Base-by-base conservation (phyloP, 1,139 yeast species). In the Magnusiomyces suaveolens region DNA sequence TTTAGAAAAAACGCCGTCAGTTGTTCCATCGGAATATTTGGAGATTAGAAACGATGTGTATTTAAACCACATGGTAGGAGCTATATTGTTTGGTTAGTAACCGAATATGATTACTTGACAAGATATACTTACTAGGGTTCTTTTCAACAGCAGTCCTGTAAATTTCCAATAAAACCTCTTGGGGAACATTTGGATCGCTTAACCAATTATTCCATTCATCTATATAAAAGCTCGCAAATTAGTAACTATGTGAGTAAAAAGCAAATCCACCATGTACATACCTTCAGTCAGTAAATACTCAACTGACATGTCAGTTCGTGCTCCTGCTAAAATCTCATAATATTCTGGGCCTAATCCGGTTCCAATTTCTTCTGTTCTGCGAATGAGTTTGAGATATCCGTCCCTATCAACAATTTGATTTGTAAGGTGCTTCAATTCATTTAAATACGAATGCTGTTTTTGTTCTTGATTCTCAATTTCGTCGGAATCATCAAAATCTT, bases 171-270 rank as follows among this genome's bases (percentile, higher is more conserved):
- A 52, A 47, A 2, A 48, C 51, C 16, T 50, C 53, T 18, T 38
- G 51, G 38, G 50, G 49, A 44, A 44, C 32, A 39, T 47, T 47
- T 2, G 56, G 49, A 43, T 53, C 47, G 16, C 46, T 51, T 14
- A 66, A 50, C 69, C 69, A 66, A 2, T 59, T 57, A 14, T 57
- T 44, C 67, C 68, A 67, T 50, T 63, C 63, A 3, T 56, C 54
- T 36, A 52, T 54, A 23, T 58, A 59, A n/a, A 39, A 18, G 8
- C 43, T 18, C 6, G 3, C 14, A 20, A 41, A 41, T 41, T 18
- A 3, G 12, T 2, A 20, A 41, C n/a, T 18, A 3, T 14, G n/a
- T 41, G 3, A n/a, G 20, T 21, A 12, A 18, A 18, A 41, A 41
- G 2, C 2, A 20, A n/a, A 41, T 18, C 3, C n/a, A 41, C 4